phyloP scores from a whole-genome alignment of 2,329 filamentous ascomycete genomes.

The Metarhizium robertsii region DNA sequence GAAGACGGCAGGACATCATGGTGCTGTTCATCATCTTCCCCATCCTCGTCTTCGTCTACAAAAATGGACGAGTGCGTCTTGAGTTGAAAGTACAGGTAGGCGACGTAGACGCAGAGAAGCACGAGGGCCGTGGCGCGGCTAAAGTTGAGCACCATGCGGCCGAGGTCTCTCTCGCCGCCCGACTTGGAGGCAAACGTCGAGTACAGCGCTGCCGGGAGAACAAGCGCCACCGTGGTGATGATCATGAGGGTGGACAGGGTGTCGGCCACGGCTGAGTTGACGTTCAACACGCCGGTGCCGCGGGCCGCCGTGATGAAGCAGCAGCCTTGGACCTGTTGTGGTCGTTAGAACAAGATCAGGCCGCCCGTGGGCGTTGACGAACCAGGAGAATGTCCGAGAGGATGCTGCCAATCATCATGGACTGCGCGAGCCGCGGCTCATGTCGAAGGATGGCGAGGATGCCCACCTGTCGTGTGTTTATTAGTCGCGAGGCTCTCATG shows the following conservation, averaged over 20 bases:
- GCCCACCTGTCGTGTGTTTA: slow-evolving; percentile 4
- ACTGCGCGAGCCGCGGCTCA: slow-evolving; percentile 9
- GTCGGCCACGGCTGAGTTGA: slow-evolving; percentile 10
- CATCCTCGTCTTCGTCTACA: slow-evolving; percentile 4
- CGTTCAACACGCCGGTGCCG: slow-evolving; percentile 8
- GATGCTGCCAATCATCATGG: slow-evolving; percentile 11
- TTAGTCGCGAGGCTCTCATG: background rate
- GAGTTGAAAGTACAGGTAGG: slow-evolving; percentile 10
- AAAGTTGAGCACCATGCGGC: slow-evolving; percentile 7
- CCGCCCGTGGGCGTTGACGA: background rate
- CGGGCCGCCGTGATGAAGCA: slow-evolving; percentile 10
- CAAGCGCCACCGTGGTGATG: slow-evolving; percentile 9
- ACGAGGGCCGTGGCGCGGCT: slow-evolving; percentile 9
- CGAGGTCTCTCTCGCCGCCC: background rate
- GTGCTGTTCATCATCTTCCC: background rate
- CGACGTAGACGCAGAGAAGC: slow-evolving; percentile 7
- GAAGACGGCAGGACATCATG: background rate
- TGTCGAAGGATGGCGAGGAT: slow-evolving; percentile 8
- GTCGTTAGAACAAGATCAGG: background rate
- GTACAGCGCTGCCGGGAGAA: slow-evolving; percentile 9
- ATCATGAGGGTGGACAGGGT: slow-evolving; percentile 11
- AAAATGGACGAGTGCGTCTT: slow-evolving; percentile 10
- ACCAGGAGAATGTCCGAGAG: slow-evolving; percentile 10
- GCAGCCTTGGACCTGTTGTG: slow-evolving; percentile 7
- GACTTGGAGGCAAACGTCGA: slow-evolving; percentile 1